Conservation (phyloP, 2,329 filamentous ascomycete genomes). For the Xylaria sp. region DNA sequence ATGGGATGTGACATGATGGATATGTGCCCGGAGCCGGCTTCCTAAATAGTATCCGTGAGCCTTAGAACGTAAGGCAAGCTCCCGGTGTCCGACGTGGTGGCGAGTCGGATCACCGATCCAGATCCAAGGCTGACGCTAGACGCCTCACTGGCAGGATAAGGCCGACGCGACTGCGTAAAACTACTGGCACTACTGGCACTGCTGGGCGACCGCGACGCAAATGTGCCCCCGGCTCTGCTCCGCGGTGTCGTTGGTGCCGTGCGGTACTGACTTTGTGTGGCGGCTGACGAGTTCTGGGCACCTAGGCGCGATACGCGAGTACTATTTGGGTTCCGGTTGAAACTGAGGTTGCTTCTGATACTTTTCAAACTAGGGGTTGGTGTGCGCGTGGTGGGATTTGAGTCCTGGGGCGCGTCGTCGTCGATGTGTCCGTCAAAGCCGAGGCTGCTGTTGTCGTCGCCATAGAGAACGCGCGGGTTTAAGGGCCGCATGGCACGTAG, state of each 20-base stretch:
- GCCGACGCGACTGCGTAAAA: slow-evolving; percentile 57
- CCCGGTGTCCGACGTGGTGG: slow-evolving; percentile 52
- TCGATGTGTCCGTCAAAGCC: slow-evolving; percentile 49
- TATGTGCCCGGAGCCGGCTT: slow-evolving; percentile 20
- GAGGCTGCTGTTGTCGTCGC: slow-evolving; percentile 42
- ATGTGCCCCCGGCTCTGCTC: slow-evolving; percentile 53
- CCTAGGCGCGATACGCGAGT: slow-evolving; percentile 48
- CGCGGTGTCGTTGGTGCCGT: slow-evolving; percentile 66
- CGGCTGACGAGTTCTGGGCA: slow-evolving; percentile 56
- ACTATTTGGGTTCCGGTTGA: slow-evolving; percentile 39
- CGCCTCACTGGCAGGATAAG: slow-evolving; percentile 51
- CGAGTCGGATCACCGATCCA: slow-evolving; percentile 59
- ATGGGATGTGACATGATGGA: background rate
- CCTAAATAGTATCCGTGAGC: slow-evolving; percentile 44
- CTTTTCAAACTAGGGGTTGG: slow-evolving; percentile 39
- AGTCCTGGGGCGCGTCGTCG: slow-evolving; percentile 57
- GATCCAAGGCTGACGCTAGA: slow-evolving; percentile 44
- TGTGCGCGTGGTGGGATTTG: slow-evolving; percentile 54
- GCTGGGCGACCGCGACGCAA: slow-evolving; percentile 51
- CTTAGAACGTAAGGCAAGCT: slow-evolving; percentile 53
- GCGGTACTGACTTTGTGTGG: slow-evolving; percentile 59
- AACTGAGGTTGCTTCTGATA: slow-evolving; percentile 39
- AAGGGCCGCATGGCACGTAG: slow-evolving; percentile 79
- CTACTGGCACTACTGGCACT: slow-evolving; percentile 39
- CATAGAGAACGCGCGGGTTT: slow-evolving; percentile 63